Evolutionary conservation across 176 grass and related monocot species (phyloP).

Genomic region (Alloteropsis semialata): DNA sequence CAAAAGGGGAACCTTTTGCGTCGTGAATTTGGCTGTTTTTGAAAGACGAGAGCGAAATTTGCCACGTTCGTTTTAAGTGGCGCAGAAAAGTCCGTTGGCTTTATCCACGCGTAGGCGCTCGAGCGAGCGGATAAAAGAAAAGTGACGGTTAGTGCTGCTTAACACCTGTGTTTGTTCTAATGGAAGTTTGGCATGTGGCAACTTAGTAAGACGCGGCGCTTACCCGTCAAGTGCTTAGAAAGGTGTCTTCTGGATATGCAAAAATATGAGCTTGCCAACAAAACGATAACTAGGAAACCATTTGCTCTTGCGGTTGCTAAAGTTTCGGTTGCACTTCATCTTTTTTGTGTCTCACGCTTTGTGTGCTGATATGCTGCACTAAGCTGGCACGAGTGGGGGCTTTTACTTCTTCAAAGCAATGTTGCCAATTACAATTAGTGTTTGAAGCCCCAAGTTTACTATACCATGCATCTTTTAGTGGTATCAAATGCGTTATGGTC

Average conservation of each 20-base stretch:
- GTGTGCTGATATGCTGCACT: not conserved
- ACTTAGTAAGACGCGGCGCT: not conserved
- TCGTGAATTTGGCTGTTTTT: not conserved
- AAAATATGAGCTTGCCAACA: constrained; percentile 6
- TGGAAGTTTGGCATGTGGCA: constrained; percentile 17
- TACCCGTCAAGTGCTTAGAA: constrained; percentile 16
- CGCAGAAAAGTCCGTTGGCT: constrained; percentile 26
- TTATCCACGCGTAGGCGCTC: not conserved
- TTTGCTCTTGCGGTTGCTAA: not conserved
- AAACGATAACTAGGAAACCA: not conserved
- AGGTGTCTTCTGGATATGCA: constrained; percentile 19
- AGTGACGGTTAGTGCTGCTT: constrained; percentile 1
- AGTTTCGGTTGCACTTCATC: constrained; percentile 6
- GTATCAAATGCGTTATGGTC: not conserved
- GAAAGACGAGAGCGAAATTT: not conserved
- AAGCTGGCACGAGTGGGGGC: not conserved
- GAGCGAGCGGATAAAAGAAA: not conserved
- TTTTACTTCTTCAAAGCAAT: constrained; percentile 10
- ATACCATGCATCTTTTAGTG: not conserved
- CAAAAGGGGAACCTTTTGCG: not conserved
- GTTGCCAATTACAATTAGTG: not conserved
- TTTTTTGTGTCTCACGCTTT: not conserved
- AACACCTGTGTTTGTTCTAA: not conserved
- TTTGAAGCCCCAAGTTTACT: not conserved
- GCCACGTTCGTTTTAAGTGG: not conserved